These are phyloP conservation scores for Neophaeococcomyces aloes DNA, from an alignment of 2,329 filamentous ascomycete genomes.

Conservation along the genomic window DNA sequence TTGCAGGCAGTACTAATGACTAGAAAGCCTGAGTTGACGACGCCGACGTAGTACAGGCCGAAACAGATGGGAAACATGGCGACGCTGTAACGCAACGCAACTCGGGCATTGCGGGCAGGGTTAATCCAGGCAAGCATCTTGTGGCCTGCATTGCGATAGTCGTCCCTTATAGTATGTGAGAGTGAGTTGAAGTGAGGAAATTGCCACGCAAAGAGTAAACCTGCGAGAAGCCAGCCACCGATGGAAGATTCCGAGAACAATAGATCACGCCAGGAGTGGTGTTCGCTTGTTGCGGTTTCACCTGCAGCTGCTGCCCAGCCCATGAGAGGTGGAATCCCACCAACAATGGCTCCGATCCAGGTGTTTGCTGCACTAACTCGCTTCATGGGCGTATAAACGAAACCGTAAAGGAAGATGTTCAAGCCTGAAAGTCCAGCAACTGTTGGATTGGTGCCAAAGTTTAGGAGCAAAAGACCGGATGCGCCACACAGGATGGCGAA, in stretches of 20 bases:
- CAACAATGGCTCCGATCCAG: slow-evolving; percentile 87
- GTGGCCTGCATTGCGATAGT: slow-evolving; percentile 65
- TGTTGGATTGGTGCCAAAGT: slow-evolving; percentile 87
- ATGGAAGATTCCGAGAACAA: slow-evolving; percentile 57
- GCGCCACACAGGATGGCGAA: slow-evolving; percentile 69
- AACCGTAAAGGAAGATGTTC: slow-evolving; percentile 85
- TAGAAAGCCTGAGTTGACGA: slow-evolving; percentile 80
- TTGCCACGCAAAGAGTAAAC: slow-evolving; percentile 85
- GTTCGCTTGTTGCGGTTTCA: slow-evolving; percentile 62
- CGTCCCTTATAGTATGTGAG: slow-evolving; percentile 76
- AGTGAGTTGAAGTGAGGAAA: slow-evolving; percentile 97
- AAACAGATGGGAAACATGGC: slow-evolving; percentile 79
- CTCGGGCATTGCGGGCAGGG: slow-evolving; percentile 70
- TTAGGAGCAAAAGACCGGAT: slow-evolving; percentile 61
- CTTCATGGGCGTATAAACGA: slow-evolving; percentile 87
- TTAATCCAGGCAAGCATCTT: slow-evolving; percentile 77
- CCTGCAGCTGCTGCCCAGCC: slow-evolving; percentile 93
- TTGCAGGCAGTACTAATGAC: slow-evolving; percentile 73
- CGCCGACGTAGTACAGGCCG: slow-evolving; percentile 63
- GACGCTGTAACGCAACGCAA: slow-evolving; percentile 77
- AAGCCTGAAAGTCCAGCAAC: slow-evolving; percentile 72
- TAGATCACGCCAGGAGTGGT: slow-evolving; percentile 67
- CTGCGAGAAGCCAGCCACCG: slow-evolving; percentile 83
- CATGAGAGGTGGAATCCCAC: slow-evolving; percentile 91
- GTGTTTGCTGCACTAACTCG: slow-evolving; percentile 79